Percentiles rank a stretch among this genome's conserved stretches.
Conservation (phyloP, 2,329 filamentous ascomycete genomes). For the Aspergillus fijiensis region DNA sequence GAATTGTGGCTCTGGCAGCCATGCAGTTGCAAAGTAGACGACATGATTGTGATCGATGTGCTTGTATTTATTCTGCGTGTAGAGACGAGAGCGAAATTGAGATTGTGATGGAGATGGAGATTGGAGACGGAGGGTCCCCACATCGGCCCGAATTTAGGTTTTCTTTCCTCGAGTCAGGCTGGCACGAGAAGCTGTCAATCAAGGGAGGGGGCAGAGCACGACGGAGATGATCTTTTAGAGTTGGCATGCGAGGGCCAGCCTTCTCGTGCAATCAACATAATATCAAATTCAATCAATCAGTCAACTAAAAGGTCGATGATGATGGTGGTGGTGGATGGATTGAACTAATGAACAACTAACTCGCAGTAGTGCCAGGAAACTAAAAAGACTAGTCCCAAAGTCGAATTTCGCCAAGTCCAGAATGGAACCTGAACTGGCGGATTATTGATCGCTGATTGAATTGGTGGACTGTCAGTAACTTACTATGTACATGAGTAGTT, state of each 20-base stretch:
- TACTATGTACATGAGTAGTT: no score
- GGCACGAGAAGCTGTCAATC: not conserved
- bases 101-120: not conserved
- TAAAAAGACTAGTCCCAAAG: not conserved
- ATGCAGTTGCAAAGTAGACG: conserved; percentile 2
- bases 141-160: not conserved
- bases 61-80: not conserved
- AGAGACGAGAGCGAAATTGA: not conserved
- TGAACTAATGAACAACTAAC: not conserved
- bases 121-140: not conserved
- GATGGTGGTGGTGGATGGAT: not conserved
- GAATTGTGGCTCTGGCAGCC: conserved; percentile 12
- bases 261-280: not conserved
- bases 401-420: not conserved
- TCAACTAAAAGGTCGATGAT: not conserved
- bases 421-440: no score
- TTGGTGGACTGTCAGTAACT: no score
- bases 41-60: not conserved
- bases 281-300: not conserved
- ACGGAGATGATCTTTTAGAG: not conserved
- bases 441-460: no score
- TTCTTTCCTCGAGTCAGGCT: not conserved
- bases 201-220: not conserved
- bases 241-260: not conserved
- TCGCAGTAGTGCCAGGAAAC: not conserved